Evolutionary conservation across 2,329 filamentous ascomycete species (phyloP), one percentile per base, ranked within the genome.

Genomic region (Calonectria multiphialidica): DNA sequence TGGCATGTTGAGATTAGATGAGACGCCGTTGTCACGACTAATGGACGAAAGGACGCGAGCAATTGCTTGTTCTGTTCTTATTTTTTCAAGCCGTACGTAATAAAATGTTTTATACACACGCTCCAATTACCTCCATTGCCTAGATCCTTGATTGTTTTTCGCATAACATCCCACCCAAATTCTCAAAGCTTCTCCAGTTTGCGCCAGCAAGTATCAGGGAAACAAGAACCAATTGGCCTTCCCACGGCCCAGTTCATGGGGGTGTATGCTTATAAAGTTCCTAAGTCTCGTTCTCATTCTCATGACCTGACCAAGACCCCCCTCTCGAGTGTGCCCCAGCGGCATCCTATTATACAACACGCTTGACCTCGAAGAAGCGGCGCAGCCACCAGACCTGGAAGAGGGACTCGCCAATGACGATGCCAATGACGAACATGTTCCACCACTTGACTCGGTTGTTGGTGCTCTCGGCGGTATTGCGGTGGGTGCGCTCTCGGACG

Each of bases 381-480:
- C 98, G 97, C 83, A 99, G 86, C 96, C 97, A 99, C 96, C 97
- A 99, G 77, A 99, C 96, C 88, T 99, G 97, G 89, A 99, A 99
- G 77, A 98, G 88, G 73, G 95, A 97, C 88, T 98, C 95, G 80
- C 94, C 95, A 77, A 97, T 89, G 75, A 99, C 90, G 63, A 98
- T 92, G 69, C 92, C 90, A 76, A 99, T 92, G 86, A 99, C 96
- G 86, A 98, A 98, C 80, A 98, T 90, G 85, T 97, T 98, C 97
- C 97, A 99, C 97, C 97, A 99, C 89, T 99, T 99, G 83, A 99
- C 97, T 77, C 97, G 91, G 79, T 92, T 91, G 86, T 99, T 99
- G 81, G 97, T 99, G 90, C 96, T 98, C 88, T 99, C 97, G 76
- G 97, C 97, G 12, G 97, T 99, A 88, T 99, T 99, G 83, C 97